phyloP scores from a whole-genome alignment of 768 basidiomycete species.

The Phaffia tasmanica region DNA sequence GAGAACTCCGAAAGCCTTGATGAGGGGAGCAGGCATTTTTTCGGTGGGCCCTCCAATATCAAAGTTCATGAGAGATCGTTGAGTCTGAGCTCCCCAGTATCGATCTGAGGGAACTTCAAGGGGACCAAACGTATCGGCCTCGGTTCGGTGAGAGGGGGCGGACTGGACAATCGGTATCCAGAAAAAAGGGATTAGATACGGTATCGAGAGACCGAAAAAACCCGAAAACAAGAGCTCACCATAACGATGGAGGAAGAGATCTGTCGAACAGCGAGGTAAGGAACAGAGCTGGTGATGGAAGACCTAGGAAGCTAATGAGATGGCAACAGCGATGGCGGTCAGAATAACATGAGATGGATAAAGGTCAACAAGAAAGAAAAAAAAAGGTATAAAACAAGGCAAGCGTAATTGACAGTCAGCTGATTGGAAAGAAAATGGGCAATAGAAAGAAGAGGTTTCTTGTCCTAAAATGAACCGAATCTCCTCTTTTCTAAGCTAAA shows the following conservation, averaged over 20 bases:
- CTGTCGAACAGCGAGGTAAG: not conserved
- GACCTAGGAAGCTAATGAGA: slow-evolving; percentile 6
- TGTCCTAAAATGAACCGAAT: too few relatives aligned
- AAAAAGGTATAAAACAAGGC: not conserved
- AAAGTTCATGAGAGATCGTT: slow-evolving; percentile 94
- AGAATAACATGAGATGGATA: not conserved
- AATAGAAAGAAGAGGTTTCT: too few relatives aligned
- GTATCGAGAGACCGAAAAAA: not conserved
- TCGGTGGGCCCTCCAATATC: slow-evolving; percentile 94
- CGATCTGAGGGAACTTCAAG: slow-evolving; percentile 74
- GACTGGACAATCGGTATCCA: slow-evolving; percentile 1
- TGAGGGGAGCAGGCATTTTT: slow-evolving; percentile 83
- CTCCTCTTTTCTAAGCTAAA: too few relatives aligned
- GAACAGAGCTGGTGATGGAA: not conserved
- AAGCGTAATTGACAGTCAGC: too few relatives aligned
- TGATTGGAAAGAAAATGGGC: too few relatives aligned
- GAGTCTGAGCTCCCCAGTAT: slow-evolving; percentile 98
- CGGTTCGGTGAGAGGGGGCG: slow-evolving; percentile 45
- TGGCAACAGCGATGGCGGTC: not conserved
- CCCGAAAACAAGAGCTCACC: slow-evolving; percentile 13
- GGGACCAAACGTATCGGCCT: slow-evolving; percentile 92
- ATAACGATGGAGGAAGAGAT: slow-evolving; percentile 25
- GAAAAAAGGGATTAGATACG: not conserved
- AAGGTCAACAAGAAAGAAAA: not conserved
- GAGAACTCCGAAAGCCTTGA: slow-evolving; percentile 93